Percentiles rank a stretch among this genome's conserved stretches.
phyloP scores from a whole-genome alignment of 2,329 filamentous ascomycete species.

The Fusarium falciforme region DNA sequence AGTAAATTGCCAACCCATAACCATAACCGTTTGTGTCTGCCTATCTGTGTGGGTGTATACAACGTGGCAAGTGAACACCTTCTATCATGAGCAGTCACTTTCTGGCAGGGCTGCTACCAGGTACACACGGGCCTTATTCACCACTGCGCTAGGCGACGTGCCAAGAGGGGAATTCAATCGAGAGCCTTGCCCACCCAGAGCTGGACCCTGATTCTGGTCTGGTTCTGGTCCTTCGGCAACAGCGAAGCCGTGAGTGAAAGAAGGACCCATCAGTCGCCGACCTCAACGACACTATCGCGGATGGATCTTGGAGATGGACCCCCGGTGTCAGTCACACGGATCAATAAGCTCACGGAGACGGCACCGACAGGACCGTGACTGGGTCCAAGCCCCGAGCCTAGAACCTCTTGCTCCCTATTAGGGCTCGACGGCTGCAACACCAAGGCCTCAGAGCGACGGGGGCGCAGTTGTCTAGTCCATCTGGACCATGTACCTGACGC shows the following conservation, averaged over 20 bases:
- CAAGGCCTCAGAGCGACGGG: conserved; percentile 16
- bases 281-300: conserved; percentile 6
- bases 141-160: neutral
- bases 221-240: conserved; percentile 18
- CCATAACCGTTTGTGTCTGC: conserved; percentile 2
- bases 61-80: conserved; percentile 33
- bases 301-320: conserved; percentile 8
- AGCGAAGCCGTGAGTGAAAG: conserved; percentile 7
- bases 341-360: conserved; percentile 14
- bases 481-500: neutral
- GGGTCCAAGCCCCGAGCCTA: conserved; percentile 22
- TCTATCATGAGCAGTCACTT: conserved; percentile 6
- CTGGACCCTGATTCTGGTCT: conserved; percentile 34
- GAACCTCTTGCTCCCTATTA: conserved; percentile 21
- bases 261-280: neutral
- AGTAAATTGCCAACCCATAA: neutral
- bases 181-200: conserved; percentile 11
- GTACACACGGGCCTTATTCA: conserved; percentile 22
- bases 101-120: conserved; percentile 9
- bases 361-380: conserved; percentile 14
- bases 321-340: conserved; percentile 8
- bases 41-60: conserved; percentile 19
- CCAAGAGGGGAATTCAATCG: conserved; percentile 11
- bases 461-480: conserved; percentile 15
- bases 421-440: conserved; percentile 18